A percentile compares a stretch with the other conserved stretches of the same genome.
Conservation (phyloP, 768 basidiomycete genomes). For the Termitomyces sp. region DNA sequence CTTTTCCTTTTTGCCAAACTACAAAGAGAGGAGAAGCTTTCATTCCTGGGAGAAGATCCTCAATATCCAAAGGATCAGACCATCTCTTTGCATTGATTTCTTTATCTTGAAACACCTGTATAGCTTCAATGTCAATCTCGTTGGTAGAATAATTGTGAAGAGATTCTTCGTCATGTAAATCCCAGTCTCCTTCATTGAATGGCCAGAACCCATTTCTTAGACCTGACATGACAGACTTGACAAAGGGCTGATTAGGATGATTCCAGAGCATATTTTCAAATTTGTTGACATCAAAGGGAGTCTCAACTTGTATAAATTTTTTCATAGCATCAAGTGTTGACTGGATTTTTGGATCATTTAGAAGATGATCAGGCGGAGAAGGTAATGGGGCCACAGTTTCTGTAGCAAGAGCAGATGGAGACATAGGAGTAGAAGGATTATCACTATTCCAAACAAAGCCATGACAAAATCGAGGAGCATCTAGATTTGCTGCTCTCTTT, state of each 20-base stretch:
- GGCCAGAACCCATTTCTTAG: slow-evolving; percentile 7
- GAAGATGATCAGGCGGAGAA: too few relatives aligned
- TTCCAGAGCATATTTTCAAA: not conserved
- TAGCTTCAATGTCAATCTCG: not conserved
- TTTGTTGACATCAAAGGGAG: too few relatives aligned
- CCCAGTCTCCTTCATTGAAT: not conserved
- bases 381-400: too few relatives aligned
- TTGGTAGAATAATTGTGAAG: not conserved
- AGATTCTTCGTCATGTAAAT: not conserved
- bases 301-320: too few relatives aligned
- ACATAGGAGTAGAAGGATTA: too few relatives aligned
- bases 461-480: too few relatives aligned
- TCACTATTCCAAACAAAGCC: too few relatives aligned
- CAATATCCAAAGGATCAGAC: slow-evolving; percentile 1
- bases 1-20: too few relatives aligned
- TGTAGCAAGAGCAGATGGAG: too few relatives aligned
- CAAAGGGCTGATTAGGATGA: slow-evolving; percentile 8
- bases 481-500: too few relatives aligned
- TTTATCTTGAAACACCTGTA: slow-evolving; percentile 5
- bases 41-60: slow-evolving; percentile 10
- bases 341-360: too few relatives aligned
- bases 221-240: slow-evolving; percentile 4
- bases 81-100: not conserved
- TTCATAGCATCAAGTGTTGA: too few relatives aligned
- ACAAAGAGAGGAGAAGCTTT: slow-evolving; percentile 15